Conservation (phyloP, 2,329 filamentous ascomycete genomes). For the Fusarium aywerte region DNA sequence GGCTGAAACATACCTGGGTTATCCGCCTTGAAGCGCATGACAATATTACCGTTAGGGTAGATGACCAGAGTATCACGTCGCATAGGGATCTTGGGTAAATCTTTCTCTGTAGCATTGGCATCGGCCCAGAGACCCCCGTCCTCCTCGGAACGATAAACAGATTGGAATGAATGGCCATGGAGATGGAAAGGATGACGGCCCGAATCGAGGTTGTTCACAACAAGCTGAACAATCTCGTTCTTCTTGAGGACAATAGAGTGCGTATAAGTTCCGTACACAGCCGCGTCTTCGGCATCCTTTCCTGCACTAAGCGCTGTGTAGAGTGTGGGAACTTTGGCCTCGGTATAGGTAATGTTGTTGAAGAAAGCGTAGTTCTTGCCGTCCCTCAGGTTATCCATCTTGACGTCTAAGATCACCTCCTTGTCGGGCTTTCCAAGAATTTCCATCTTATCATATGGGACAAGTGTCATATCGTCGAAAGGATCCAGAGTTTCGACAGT, state of each 20-base stretch:
- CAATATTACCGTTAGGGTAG: slow-evolving; percentile 73
- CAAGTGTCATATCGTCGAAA: slow-evolving; percentile 79
- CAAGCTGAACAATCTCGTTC: slow-evolving; percentile 74
- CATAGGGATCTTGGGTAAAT: slow-evolving; percentile 69
- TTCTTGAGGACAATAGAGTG: slow-evolving; percentile 75
- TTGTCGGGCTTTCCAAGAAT: slow-evolving; percentile 72
- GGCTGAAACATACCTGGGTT: slow-evolving; percentile 65
- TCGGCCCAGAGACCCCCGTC: slow-evolving; percentile 66
- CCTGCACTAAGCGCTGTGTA: slow-evolving; percentile 78
- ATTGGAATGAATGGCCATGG: slow-evolving; percentile 81
- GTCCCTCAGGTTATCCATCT: slow-evolving; percentile 70
- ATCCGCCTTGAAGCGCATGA: slow-evolving; percentile 74
- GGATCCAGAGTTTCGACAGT: slow-evolving; percentile 70
- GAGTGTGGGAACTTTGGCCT: slow-evolving; percentile 80
- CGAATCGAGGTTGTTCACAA: slow-evolving; percentile 79
- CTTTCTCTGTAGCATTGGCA: slow-evolving; percentile 51
- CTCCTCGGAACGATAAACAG: slow-evolving; percentile 69
- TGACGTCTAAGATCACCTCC: slow-evolving; percentile 70
- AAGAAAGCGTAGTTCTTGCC: slow-evolving; percentile 72
- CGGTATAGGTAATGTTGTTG: slow-evolving; percentile 81
- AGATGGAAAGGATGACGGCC: slow-evolving; percentile 81
- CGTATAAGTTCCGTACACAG: slow-evolving; percentile 73
- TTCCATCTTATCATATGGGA: slow-evolving; percentile 73
- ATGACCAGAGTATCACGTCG: slow-evolving; percentile 76
- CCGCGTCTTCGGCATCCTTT: slow-evolving; percentile 66